These are phyloP conservation scores for Phytophthora crassamura DNA, from an alignment of 352 stramenopile species.

Conservation along the genomic window DNA sequence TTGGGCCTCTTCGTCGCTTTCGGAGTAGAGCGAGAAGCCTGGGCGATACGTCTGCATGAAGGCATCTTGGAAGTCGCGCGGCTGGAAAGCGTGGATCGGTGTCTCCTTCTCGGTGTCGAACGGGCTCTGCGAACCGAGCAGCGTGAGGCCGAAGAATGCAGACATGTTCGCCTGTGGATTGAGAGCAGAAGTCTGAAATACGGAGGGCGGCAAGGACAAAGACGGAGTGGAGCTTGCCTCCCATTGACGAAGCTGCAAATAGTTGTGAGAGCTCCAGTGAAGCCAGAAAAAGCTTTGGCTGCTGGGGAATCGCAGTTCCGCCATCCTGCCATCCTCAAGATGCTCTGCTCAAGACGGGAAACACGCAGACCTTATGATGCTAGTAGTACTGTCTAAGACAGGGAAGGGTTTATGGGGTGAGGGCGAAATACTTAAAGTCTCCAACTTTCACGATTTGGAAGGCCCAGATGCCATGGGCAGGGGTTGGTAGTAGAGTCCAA, in stretches of 20 bases:
- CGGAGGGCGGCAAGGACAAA: background rate
- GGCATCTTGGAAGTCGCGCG: slow-evolving; percentile 58
- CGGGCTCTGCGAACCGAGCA: slow-evolving; percentile 59
- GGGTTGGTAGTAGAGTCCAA: too few species aligned
- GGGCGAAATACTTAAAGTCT: too few species aligned
- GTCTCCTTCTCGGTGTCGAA: slow-evolving; percentile 67
- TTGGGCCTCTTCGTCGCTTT: slow-evolving; percentile 60
- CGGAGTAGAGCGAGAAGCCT: slow-evolving; percentile 62
- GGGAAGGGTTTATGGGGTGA: too few species aligned
- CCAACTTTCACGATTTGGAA: too few species aligned
- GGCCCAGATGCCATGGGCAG: too few species aligned
- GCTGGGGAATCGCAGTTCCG: too few species aligned
- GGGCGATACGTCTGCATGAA: slow-evolving; percentile 63
- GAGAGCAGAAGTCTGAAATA: background rate
- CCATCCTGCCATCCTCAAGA: too few species aligned
- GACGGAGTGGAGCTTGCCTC: background rate
- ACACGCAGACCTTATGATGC: too few species aligned
- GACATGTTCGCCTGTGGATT: slow-evolving; percentile 38
- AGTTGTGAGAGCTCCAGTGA: too few species aligned
- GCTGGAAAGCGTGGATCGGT: slow-evolving; percentile 62
- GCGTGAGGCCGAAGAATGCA: slow-evolving; percentile 72
- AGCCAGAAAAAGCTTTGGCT: too few species aligned
- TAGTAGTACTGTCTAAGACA: too few species aligned
- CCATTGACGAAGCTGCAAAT: slow-evolving; percentile 1
- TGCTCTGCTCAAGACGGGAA: too few species aligned